Conservation (phyloP, 306 rosid species). For the Corylus americana region DNA sequence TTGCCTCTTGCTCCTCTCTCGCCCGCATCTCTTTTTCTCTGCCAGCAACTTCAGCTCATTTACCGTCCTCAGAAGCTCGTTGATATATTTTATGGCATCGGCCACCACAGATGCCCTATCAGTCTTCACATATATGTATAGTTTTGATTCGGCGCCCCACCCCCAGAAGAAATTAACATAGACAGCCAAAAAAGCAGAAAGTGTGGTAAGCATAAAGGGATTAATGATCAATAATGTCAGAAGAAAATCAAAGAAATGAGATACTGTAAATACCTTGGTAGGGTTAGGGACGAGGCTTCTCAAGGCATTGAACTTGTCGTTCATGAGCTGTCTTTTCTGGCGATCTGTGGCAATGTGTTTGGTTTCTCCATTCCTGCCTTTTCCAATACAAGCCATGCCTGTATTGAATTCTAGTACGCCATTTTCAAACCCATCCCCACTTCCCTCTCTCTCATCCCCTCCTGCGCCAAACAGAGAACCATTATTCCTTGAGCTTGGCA, state of each 20-base stretch:
- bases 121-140: constrained; percentile 27
- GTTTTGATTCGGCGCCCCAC: neutral
- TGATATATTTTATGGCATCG: constrained; percentile 67
- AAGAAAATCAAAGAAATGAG: neutral
- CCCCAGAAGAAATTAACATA: neutral
- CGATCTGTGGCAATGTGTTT: constrained; percentile 52
- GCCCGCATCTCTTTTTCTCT: constrained; percentile 63
- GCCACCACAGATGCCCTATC: constrained; percentile 81
- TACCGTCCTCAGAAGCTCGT: constrained; percentile 65
- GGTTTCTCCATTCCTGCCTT: constrained; percentile 48
- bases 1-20: constrained; percentile 64
- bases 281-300: constrained; percentile 64
- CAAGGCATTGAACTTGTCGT: constrained; percentile 46
- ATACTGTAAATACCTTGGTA: constrained; percentile 46
- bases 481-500: constrained; percentile 52
- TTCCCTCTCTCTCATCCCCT: constrained; percentile 64
- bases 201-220: neutral
- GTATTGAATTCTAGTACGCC: constrained; percentile 66
- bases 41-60: constrained; percentile 54
- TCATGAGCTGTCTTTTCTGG: constrained; percentile 58
- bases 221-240: neutral
- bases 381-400: constrained; percentile 41
- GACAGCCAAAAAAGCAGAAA: neutral
- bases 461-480: constrained; percentile 45
- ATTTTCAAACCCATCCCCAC: constrained; percentile 51